Base-by-base conservation (phyloP, 169 alveolate species). In the Neospora caninum region DNA sequence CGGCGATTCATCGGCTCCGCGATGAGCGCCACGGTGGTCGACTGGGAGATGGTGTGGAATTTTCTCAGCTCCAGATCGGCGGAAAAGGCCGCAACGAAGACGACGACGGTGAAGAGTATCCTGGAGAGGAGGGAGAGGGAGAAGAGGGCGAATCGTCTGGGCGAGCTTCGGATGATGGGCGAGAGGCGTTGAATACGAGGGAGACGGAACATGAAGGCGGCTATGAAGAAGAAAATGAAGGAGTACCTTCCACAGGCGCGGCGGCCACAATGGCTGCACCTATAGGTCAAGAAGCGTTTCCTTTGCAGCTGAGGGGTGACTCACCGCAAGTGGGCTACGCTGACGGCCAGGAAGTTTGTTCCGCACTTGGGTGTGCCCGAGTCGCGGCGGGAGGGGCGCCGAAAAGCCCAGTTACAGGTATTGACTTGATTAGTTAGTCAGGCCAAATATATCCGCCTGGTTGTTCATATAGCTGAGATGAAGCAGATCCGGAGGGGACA, bases 271-370 rank as follows among this genome's bases (percentile, higher is more conserved):
- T 16, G 87, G 13, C 87, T 78, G 87, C 43, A 7, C 43, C 87
- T 0, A n/a, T 36, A 70, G 83, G 34, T 10, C 83, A 70, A 16
- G 45, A 78, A 22, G 27, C 43, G 43, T 22, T 39, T 39, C 13
- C 87, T 16, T 7, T 78, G 45, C 27, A 78, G 45, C 87, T 78
- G 39, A 34, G 20, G 27, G 31, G 31, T 78, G 87, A 78, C 87
- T 25, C 45, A 0, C 87, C 87, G 29, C 87, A 45, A 13, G 87
- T 78, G 13, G 87, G 87, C 87, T 78, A 78, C 4, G 89, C 67
- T 22, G 89, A 82, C 25, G 89, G 69, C 2, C 89, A 82, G 31
- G 89, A 82, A 7, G 89, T 69, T 20, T 82, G 89, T n/a, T 39
- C 54, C 41, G 54, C 89, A 25, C 34, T 82, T 13, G 69, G 67